These are phyloP conservation scores for Quercus phellos DNA, from an alignment of 331 rosid genomes.

Conservation along the genomic window DNA sequence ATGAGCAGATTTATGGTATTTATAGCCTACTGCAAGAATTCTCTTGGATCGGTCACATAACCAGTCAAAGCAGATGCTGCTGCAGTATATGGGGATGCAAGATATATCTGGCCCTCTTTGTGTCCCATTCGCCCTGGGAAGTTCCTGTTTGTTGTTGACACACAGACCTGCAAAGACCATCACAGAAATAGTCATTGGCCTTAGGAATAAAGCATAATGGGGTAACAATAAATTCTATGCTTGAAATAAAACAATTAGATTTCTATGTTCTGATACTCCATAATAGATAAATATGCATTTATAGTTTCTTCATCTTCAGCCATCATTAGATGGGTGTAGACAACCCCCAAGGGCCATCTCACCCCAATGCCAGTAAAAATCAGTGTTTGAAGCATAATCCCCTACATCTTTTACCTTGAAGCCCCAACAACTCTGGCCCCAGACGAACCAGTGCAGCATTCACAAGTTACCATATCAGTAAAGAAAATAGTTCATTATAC, in stretches of 20 bases:
- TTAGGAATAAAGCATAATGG: not conserved
- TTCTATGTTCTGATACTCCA: too few species aligned
- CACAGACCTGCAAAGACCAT: slow-evolving; percentile 67
- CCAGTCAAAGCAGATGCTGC: slow-evolving; percentile 99
- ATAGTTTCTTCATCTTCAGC: too few species aligned
- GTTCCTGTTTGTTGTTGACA: slow-evolving; percentile 94
- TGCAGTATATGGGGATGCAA: slow-evolving; percentile 92
- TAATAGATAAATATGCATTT: too few species aligned
- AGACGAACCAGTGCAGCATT: too few species aligned
- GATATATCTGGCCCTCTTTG: slow-evolving; percentile 85
- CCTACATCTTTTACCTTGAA: too few species aligned
- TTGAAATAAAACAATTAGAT: too few species aligned
- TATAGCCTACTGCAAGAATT: slow-evolving; percentile 61
- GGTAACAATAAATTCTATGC: too few species aligned
- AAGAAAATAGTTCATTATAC: too few species aligned
- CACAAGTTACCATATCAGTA: too few species aligned
- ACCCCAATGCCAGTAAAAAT: not conserved
- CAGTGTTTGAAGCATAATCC: too few species aligned
- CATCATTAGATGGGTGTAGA: not conserved
- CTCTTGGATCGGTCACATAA: slow-evolving; percentile 86
- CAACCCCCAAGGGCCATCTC: not conserved
- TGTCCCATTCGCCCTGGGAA: slow-evolving; percentile 98
- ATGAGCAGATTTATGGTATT: not conserved
- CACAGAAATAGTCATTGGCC: not conserved
- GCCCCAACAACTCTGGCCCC: too few species aligned